Percentiles rank a stretch among this genome's conserved stretches.
Conservation (phyloP, 108 stramenopile species). For the Pseudonitzschia multistriata region DNA sequence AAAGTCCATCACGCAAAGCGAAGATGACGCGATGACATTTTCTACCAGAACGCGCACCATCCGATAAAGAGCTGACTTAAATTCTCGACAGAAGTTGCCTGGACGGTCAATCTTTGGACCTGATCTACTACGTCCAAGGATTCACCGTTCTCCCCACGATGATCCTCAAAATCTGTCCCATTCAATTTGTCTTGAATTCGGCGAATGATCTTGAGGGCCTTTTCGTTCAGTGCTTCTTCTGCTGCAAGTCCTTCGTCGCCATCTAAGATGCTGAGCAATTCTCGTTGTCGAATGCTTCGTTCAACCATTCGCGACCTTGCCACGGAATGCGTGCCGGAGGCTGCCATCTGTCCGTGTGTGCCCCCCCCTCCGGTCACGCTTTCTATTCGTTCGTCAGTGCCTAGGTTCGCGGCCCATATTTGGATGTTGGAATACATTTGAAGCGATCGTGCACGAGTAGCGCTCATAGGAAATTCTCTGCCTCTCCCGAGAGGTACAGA, state of each 20-base stretch:
- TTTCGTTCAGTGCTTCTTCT: conserved; percentile 91
- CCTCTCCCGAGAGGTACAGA: conserved; percentile 1
- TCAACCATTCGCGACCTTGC: conserved; percentile 62
- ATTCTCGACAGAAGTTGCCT: conserved; percentile 95
- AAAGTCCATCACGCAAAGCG: too few relatives aligned
- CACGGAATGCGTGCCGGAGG: conserved; percentile 42
- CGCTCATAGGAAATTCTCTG: conserved; percentile 16
- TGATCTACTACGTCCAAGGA: conserved; percentile 90
- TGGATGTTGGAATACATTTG: conserved; percentile 78
- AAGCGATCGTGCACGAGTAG: conserved; percentile 42
- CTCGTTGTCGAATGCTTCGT: conserved; percentile 69
- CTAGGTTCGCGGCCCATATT: conserved; percentile 62
- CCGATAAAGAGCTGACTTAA: conserved; percentile 95
- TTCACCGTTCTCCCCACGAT: conserved; percentile 39
- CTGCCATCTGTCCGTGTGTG: conserved; percentile 35
- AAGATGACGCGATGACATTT: neutral
- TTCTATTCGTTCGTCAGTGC: conserved; percentile 59
- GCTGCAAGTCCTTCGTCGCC: conserved; percentile 50
- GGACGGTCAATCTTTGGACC: conserved; percentile 93
- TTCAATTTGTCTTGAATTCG: conserved; percentile 97
- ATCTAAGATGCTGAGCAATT: conserved; percentile 57
- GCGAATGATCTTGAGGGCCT: conserved; percentile 93
- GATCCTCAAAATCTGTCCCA: conserved; percentile 93
- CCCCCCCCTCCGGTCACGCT: conserved; percentile 55
- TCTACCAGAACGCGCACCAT: conserved; percentile 90